Percentiles rank a stretch among this genome's conserved stretches.
Conservation (phyloP, 805 yeast species). For the Groenewaldozyma tartarivorans region DNA sequence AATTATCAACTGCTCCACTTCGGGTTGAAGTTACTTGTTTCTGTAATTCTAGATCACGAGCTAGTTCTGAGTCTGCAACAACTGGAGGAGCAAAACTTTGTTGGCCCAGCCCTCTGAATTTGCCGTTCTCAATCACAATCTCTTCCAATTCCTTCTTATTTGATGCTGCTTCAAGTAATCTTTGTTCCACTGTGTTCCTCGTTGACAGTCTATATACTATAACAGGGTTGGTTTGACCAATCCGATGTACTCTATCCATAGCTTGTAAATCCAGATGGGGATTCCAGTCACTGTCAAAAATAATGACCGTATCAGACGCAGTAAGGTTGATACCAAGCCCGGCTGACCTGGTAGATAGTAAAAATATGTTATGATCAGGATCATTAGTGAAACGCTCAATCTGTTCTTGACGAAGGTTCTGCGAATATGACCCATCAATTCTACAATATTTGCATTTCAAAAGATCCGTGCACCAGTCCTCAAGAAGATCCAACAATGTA, state of each 20-base stretch:
- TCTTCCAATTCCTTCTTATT: slow-evolving; percentile 72
- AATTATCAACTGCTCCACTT: not conserved
- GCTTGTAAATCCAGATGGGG: slow-evolving; percentile 97
- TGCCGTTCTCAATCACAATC: slow-evolving; percentile 60
- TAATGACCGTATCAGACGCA: slow-evolving; percentile 80
- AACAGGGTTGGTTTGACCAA: slow-evolving; percentile 83
- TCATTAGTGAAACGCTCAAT: slow-evolving; percentile 43
- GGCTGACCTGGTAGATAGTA: slow-evolving; percentile 87
- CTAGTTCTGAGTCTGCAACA: slow-evolving; percentile 3
- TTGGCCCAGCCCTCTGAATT: slow-evolving; percentile 22
- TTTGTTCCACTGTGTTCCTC: slow-evolving; percentile 74
- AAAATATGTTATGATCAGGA: slow-evolving; percentile 40
- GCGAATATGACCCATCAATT: slow-evolving; percentile 68
- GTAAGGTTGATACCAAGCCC: slow-evolving; percentile 85
- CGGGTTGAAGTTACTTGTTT: not conserved
- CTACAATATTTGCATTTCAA: slow-evolving; percentile 42
- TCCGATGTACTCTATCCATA: slow-evolving; percentile 89
- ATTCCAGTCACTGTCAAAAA: slow-evolving; percentile 94
- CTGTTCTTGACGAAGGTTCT: slow-evolving; percentile 53
- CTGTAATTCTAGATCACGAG: slow-evolving; percentile 2
- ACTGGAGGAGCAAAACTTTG: slow-evolving; percentile 1
- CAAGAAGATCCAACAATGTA: slow-evolving; percentile 66
- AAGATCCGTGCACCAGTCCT: slow-evolving; percentile 59
- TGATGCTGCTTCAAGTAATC: slow-evolving; percentile 67
- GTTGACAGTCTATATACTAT: slow-evolving; percentile 70